Percentiles rank a stretch among this genome's conserved stretches.
phyloP scores from a whole-genome alignment of 2,329 filamentous ascomycete genomes.

The Dendrostoma leiphaemia region DNA sequence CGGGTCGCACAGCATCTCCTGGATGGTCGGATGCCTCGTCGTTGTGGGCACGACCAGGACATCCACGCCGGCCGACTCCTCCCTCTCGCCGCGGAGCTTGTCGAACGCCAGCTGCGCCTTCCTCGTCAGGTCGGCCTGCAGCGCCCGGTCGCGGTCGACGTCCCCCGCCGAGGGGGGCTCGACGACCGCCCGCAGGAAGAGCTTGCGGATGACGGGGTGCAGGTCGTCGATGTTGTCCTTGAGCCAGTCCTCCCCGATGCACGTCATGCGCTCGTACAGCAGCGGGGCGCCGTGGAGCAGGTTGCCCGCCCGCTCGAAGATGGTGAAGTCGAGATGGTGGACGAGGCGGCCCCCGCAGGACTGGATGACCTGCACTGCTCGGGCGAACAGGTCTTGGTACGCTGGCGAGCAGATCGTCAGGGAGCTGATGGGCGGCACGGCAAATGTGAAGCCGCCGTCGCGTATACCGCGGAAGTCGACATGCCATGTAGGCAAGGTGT shows the following conservation, averaged over 20 bases:
- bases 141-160: constrained; percentile 46
- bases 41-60: constrained; percentile 49
- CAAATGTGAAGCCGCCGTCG: background rate
- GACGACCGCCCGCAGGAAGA: constrained; percentile 39
- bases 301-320: constrained; percentile 47
- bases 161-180: constrained; percentile 41
- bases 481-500: constrained; percentile 20
- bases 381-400: background rate
- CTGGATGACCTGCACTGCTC: constrained; percentile 34
- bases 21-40: constrained; percentile 42
- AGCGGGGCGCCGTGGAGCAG: constrained; percentile 52
- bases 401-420: constrained; percentile 31
- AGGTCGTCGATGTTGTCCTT: constrained; percentile 35
- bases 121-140: constrained; percentile 41
- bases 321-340: constrained; percentile 18
- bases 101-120: constrained; percentile 24
- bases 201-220: constrained; percentile 46
- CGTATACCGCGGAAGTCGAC: constrained; percentile 19
- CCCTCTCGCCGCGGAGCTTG: background rate
- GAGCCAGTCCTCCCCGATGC: constrained; percentile 34
- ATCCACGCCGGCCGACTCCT: constrained; percentile 32
- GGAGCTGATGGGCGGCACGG: background rate
- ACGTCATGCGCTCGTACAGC: constrained; percentile 48
- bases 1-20: constrained; percentile 47
- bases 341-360: constrained; percentile 35